Conservation (phyloP, 176 grass and related monocot species). For the Zea luxurians region DNA sequence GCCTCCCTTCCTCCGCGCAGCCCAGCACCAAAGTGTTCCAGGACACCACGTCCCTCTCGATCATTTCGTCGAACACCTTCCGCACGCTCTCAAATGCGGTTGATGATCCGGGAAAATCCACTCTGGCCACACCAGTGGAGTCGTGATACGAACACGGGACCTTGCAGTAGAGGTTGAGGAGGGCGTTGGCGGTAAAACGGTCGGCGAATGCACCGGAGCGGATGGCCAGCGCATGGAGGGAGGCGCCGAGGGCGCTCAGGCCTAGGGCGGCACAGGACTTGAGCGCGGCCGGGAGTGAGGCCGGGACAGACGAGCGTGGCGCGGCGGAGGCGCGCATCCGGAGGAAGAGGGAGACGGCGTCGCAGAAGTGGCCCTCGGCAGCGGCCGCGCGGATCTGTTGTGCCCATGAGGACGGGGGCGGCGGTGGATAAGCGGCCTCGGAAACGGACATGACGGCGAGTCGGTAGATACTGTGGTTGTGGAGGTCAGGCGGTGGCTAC, state of each 20-base stretch:
- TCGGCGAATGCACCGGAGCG: slow-evolving; percentile 55
- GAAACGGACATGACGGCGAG: slow-evolving; percentile 31
- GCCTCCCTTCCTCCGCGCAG: slow-evolving; percentile 43
- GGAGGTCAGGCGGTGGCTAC: neutral
- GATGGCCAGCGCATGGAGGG: slow-evolving; percentile 63
- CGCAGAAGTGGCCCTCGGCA: slow-evolving; percentile 46
- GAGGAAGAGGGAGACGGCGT: slow-evolving; percentile 55
- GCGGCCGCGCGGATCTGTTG: slow-evolving; percentile 49
- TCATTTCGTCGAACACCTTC: slow-evolving; percentile 74
- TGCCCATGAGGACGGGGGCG: slow-evolving; percentile 39
- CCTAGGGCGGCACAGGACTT: slow-evolving; percentile 56
- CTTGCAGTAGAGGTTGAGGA: slow-evolving; percentile 76
- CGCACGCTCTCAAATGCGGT: slow-evolving; percentile 12
- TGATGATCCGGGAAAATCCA: neutral
- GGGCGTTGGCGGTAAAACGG: slow-evolving; percentile 57
- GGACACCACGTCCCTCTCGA: slow-evolving; percentile 51
- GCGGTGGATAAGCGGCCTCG: neutral
- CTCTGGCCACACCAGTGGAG: neutral
- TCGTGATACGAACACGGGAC: neutral
- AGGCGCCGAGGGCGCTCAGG: slow-evolving; percentile 40
- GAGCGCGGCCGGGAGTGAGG: slow-evolving; percentile 57
- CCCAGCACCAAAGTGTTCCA: slow-evolving; percentile 65
- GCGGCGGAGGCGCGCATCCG: slow-evolving; percentile 43
- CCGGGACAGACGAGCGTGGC: slow-evolving; percentile 31
- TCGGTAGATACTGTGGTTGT: neutral